phyloP scores from a whole-genome alignment of 1,139 yeast genomes.

The Geotrichum aggregatum region DNA sequence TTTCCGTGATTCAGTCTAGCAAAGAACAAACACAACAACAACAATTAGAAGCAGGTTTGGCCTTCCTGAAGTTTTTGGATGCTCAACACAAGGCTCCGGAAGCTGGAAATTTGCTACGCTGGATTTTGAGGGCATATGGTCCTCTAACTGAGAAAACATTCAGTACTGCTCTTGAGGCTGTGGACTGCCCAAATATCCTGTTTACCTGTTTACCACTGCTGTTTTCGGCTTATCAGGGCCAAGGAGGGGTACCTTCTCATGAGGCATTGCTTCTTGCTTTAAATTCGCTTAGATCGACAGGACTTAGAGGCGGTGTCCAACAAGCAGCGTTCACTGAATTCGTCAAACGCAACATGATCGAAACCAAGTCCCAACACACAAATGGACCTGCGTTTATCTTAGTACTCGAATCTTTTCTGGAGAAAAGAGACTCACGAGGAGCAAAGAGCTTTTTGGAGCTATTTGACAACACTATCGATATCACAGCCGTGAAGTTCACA shows the following conservation, averaged over 20 bases:
- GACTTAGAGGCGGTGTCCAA: neutral
- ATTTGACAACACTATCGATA: conserved; percentile 5
- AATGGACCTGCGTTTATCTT: conserved; percentile 6
- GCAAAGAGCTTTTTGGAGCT: conserved; percentile 7
- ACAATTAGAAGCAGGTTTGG: conserved; percentile 12
- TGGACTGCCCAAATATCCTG: conserved; percentile 14
- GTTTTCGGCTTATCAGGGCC: conserved; percentile 6
- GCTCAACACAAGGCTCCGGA: conserved; percentile 12
- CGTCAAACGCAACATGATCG: conserved; percentile 5
- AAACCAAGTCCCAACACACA: conserved; percentile 10
- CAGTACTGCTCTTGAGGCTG: conserved; percentile 2
- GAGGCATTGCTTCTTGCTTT: conserved; percentile 14
- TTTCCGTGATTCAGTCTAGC: conserved; percentile 12
- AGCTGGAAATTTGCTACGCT: conserved; percentile 15
- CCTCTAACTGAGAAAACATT: conserved; percentile 11
- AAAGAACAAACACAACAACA: conserved; percentile 11
- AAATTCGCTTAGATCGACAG: neutral
- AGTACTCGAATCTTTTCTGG: conserved; percentile 8
- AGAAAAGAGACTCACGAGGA: conserved; percentile 4
- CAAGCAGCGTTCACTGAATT: conserved; percentile 7
- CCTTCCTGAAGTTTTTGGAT: conserved; percentile 15
- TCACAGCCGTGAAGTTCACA: neutral
- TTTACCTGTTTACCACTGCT: conserved; percentile 17
- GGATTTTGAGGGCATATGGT: conserved; percentile 16
- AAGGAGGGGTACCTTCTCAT: conserved; percentile 9